Evolutionary conservation across 2,329 filamentous ascomycete species (phyloP), one percentile per base, ranked within the genome.

Genomic region (Ploettnerulaceae sp.): DNA sequence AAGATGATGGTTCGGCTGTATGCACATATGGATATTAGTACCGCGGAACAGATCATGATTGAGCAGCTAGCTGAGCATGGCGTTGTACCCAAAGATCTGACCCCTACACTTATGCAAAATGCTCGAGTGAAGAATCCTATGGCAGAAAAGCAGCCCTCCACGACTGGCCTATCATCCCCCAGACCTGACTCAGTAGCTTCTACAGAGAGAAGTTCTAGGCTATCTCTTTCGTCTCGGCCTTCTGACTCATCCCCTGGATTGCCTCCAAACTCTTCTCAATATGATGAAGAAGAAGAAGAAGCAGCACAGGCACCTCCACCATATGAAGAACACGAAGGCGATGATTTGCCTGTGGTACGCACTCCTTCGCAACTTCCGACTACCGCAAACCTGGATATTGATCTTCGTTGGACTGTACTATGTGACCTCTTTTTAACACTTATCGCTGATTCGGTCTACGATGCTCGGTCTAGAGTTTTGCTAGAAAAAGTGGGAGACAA

Each of bases 1-100:
- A 94, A 94, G 70, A 95, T 95, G 77, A 98, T 98, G 90, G 81
- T 96, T 50, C 81, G 91, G 18, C 66, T 98, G 9, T 98, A 97
- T 65, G 73, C 81, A 9, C 93, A 98, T 67, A 98, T 98, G 93
- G 93, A 98, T 50, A 94, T 98, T 60, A 89, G 83, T 61, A 73
- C 84, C 17, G 83, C 79, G 11, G 93, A 98, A 67, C 93, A 98
- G 71, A 74, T 98, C 65, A 98, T 98, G 93, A 96, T 98, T 57
- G 93, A 98, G 69, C 93, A 98, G 67, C 74, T 98, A 48, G 84
- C 87, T 9, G 86, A 93, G 48, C 93, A 98, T 67, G 93, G 91
- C 4, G 89, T 98, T 5, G 74, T 89, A 52, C 84, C 93, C 0
- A 72, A 74, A 34, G 93, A 98, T 64, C 72, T 98, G 48, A 90